phyloP scores from a whole-genome alignment of 1,284 basidiomycete genomes.

The Ustilago crameri region DNA sequence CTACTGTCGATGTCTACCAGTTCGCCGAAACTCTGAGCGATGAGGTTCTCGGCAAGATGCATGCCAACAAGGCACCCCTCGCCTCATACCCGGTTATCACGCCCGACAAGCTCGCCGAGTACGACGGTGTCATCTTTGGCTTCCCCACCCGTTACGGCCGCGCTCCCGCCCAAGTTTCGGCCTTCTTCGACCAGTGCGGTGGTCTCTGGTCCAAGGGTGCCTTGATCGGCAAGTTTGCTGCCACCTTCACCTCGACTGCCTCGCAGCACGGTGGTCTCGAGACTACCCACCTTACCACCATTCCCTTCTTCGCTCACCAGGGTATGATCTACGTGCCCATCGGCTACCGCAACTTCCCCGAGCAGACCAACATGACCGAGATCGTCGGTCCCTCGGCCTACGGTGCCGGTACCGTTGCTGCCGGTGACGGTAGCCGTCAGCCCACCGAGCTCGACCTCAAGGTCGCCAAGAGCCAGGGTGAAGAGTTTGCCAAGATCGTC shows the following conservation, averaged over 20 bases:
- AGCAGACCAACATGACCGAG: slow-evolving; percentile 39
- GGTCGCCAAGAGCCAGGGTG: slow-evolving; percentile 50
- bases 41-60: slow-evolving; percentile 81
- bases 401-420: slow-evolving; percentile 56
- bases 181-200: slow-evolving; percentile 80
- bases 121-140: slow-evolving; percentile 74
- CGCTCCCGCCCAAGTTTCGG: slow-evolving; percentile 71
- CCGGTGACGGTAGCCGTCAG: slow-evolving; percentile 50
- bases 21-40: slow-evolving; percentile 84
- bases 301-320: slow-evolving; percentile 59
- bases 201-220: slow-evolving; percentile 77
- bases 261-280: slow-evolving; percentile 70
- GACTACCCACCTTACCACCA: slow-evolving; percentile 57
- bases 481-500: slow-evolving; percentile 50
- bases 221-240: slow-evolving; percentile 81
- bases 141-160: slow-evolving; percentile 71
- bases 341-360: slow-evolving; percentile 31
- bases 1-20: slow-evolving; percentile 77
- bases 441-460: slow-evolving; percentile 40
- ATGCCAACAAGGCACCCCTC: slow-evolving; percentile 73
- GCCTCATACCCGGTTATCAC: slow-evolving; percentile 78
- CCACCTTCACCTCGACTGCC: slow-evolving; percentile 75
- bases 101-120: slow-evolving; percentile 75
- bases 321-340: slow-evolving; percentile 54
- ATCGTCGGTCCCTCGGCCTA: slow-evolving; percentile 47